These are phyloP conservation scores for Spiraea crenata DNA, from an alignment of 331 rosid species.

Conservation along the genomic window DNA sequence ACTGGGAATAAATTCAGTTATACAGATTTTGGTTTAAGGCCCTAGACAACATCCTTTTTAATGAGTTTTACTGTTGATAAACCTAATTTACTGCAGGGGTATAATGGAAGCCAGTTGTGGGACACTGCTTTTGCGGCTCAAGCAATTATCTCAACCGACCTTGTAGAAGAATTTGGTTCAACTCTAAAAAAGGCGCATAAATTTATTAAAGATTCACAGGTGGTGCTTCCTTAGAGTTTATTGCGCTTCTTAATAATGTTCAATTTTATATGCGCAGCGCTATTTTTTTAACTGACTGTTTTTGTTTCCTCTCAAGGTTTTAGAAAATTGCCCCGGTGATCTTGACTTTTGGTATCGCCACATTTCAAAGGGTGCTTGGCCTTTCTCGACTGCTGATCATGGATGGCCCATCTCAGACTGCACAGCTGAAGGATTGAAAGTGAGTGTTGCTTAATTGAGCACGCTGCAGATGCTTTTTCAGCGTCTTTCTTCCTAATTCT, in stretches of 20 bases:
- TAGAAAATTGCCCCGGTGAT: slow-evolving; percentile 75
- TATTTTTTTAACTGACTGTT: slow-evolving; percentile 13
- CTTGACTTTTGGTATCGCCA: slow-evolving; percentile 83
- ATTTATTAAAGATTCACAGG: slow-evolving; percentile 73
- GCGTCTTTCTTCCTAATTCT: neutral
- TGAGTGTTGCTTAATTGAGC: slow-evolving; percentile 22
- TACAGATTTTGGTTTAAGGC: neutral
- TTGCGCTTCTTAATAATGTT: slow-evolving; percentile 4
- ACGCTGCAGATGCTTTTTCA: neutral
- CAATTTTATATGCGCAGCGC: neutral
- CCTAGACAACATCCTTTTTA: neutral
- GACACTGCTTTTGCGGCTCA: slow-evolving; percentile 73
- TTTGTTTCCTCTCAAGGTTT: slow-evolving; percentile 45
- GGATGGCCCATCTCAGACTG: slow-evolving; percentile 99
- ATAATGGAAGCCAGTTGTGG: slow-evolving; percentile 94
- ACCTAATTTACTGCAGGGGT: slow-evolving; percentile 59
- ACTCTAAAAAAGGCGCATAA: slow-evolving; percentile 61
- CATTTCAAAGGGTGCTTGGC: slow-evolving; percentile 96
- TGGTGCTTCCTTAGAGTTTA: slow-evolving; percentile 21
- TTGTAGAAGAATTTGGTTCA: slow-evolving; percentile 57
- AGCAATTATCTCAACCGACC: slow-evolving; percentile 72
- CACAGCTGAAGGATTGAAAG: slow-evolving; percentile 92
- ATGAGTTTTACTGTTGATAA: neutral
- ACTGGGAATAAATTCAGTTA: neutral
- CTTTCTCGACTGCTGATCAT: slow-evolving; percentile 81